A percentile compares a stretch with the other conserved stretches of the same genome.
Evolutionary conservation across 352 stramenopile species (phyloP).

Genomic region (Phytophthora idaei): DNA sequence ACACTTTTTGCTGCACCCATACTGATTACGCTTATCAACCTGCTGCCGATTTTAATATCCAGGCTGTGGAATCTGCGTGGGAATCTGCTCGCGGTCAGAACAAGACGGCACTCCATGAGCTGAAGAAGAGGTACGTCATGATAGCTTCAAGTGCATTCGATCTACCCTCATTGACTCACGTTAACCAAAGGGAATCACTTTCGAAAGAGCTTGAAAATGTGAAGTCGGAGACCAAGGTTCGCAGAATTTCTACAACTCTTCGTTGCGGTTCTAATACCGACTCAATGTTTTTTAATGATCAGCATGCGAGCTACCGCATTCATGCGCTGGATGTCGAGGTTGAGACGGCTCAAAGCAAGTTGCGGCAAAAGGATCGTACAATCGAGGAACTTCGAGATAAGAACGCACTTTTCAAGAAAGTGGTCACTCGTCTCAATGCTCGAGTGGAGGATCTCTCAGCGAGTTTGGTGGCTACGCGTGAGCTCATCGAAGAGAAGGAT

Average conservation of each 20-base stretch:
- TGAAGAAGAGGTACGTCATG: constrained; percentile 72
- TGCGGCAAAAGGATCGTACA: constrained; percentile 72
- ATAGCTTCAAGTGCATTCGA: background rate
- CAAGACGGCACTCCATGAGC: constrained; percentile 73
- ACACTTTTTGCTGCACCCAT: background rate
- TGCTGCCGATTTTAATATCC: background rate
- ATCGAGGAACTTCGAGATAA: constrained; percentile 77
- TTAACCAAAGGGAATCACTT: constrained; percentile 48
- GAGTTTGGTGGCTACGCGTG: constrained; percentile 52
- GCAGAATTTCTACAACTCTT: background rate
- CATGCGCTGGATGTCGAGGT: constrained; percentile 77
- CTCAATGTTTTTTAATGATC: constrained; percentile 1
- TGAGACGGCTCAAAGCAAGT: constrained; percentile 75
- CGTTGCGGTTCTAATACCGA: background rate
- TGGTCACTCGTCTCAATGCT: constrained; percentile 54
- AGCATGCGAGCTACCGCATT: constrained; percentile 76
- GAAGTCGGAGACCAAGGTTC: constrained; percentile 70
- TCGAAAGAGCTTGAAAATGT: constrained; percentile 71
- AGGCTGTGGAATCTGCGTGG: constrained; percentile 83
- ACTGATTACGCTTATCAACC: constrained; percentile 1
- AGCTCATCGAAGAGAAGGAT: constrained; percentile 65
- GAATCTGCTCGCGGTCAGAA: constrained; percentile 80
- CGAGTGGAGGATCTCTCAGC: constrained; percentile 56
- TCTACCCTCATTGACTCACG: background rate
- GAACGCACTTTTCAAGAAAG: constrained; percentile 68